Base-by-base conservation (phyloP, 208 protist genomes). In the Phytomonas sp. region DNA sequence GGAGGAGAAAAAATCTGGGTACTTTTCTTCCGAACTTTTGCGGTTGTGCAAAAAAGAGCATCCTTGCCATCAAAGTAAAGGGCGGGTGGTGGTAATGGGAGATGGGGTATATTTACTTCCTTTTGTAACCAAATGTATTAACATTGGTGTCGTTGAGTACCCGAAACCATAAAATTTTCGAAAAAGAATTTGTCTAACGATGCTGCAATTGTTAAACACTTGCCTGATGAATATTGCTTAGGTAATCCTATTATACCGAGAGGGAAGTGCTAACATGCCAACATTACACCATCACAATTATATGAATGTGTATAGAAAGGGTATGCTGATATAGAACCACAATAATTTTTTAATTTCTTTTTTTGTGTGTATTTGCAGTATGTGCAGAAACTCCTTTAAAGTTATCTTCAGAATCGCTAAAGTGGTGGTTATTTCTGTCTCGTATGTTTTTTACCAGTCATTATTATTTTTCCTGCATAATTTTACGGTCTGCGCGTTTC, bases 171-270 rank as follows among this genome's bases (percentile, higher is more conserved):
- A 56, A 56, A 26, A 23, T 56, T 26, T 26, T 56, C 8, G 17
- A 26, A 23, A 56, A 26, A 56, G 20, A 56, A 26, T 56, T 56
- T 56, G 0, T 20, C 4, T 26, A 26, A 56, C 40, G 6, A 65
- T 51, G 36, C 23, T 26, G 6, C n/a, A 65, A 65, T 65, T 20
- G 23, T 53, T 65, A 65, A 60, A n/a, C 0, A 65, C 33, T 37
- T 26, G n/a, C 33, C 61, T 37, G 37, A 59, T 65, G 6, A 46
- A 51, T 5, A 51, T 65, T 65, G 20, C 5, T n/a, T 23, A 65
- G 37, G 4, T 53, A 65, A 65, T 26, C 6, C 1, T 56, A 65
- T 65, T 65, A 0, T 28, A 6, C 36, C 15, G 20, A 51, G 23
- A 65, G 20, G 13, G 6, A 26, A 37, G 0, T 6, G 37, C 36